Evolutionary conservation across 2,329 filamentous ascomycete species (phyloP), one percentile per base, ranked within the genome.

Genomic region (Tricladium varicosporioides): DNA sequence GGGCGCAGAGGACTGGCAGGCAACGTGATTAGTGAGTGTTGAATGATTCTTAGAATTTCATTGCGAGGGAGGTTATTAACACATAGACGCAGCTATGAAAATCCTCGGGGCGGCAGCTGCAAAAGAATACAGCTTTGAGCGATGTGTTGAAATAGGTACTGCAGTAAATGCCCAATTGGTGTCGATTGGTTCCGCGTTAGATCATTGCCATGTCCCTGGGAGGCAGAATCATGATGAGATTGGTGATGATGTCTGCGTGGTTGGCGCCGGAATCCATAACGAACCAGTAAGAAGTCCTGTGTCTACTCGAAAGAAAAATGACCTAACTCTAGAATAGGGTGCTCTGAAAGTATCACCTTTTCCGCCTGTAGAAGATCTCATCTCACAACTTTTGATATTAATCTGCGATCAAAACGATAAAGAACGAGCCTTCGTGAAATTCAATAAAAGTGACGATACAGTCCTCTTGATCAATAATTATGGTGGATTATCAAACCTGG

Each of bases 231-330:
- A 82, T 56, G 75, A 81, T 60, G 71, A 75, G 0, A 73, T 80
- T 4, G 69, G 70, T 13, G 65, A 69, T 1, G 70, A 82, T 54
- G 82, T 83, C 56, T 69, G 86, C 36, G 84, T 86, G 67, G 74
- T 87, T n/a, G 85, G 85, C 2, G 86, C 84, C 18, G 85, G 85
- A 0, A 83, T 83, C 13, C 85, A 88, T 68, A 87, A 87, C 65
- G 85, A 88, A 69, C 84, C 85, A 0, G 85, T 73, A 58, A 59
- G 15, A 9, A 43, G 13, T 43, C 3, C 40, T 9, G 13, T 16
- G 40, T 16, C 3, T 27, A 27, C 7, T 27, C 22, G 22, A 27
- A 27, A 9, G 15, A 43, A 4, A 14, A 43, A 5, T 1, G 16
- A 42, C 14, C n/a, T 54, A 49, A 62, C 27, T 15, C n/a, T 13